Evolutionary conservation across 106 monocot genomes (phyloP).

Genomic region (Agapanthus africanus): DNA sequence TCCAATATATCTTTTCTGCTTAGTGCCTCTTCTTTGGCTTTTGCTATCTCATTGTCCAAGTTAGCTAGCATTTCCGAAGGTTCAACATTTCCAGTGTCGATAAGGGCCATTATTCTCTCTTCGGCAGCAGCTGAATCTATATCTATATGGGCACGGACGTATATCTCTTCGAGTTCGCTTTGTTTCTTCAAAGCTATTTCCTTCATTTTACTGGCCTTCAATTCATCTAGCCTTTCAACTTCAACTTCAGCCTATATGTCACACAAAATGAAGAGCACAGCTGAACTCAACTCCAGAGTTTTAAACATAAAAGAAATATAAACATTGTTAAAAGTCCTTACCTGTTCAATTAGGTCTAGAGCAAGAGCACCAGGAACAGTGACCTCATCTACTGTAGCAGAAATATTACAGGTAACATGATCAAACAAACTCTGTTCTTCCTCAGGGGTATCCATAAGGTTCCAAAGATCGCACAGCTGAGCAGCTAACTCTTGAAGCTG

Average conservation of each 20-base stretch:
- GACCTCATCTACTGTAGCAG: slow-evolving; percentile 72
- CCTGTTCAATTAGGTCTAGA: slow-evolving; percentile 94
- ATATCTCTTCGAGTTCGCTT: slow-evolving; percentile 86
- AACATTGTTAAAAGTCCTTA: slow-evolving; percentile 13
- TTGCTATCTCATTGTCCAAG: slow-evolving; percentile 80
- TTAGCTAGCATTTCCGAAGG: slow-evolving; percentile 84
- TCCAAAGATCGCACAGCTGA: slow-evolving; percentile 86
- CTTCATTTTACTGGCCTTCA: slow-evolving; percentile 96
- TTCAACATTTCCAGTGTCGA: slow-evolving; percentile 78
- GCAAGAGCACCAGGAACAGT: slow-evolving; percentile 81
- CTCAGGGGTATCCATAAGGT: slow-evolving; percentile 87
- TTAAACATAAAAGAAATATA: not conserved
- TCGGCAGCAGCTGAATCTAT: slow-evolving; percentile 64
- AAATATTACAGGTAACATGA: slow-evolving; percentile 91
- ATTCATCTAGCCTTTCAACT: slow-evolving; percentile 88
- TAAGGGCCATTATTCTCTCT: slow-evolving; percentile 69
- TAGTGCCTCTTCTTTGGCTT: slow-evolving; percentile 86
- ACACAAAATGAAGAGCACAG: not conserved
- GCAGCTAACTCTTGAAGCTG: slow-evolving; percentile 86
- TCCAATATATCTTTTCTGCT: slow-evolving; percentile 97
- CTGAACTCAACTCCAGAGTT: slow-evolving; percentile 4
- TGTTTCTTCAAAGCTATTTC: slow-evolving; percentile 97
- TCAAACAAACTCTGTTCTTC: slow-evolving; percentile 74
- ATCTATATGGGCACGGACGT: slow-evolving; percentile 71
- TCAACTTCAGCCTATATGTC: slow-evolving; percentile 77